These are phyloP conservation scores for Penicillium sp. DNA, from an alignment of 2,329 filamentous ascomycete species.

Conservation along the genomic window DNA sequence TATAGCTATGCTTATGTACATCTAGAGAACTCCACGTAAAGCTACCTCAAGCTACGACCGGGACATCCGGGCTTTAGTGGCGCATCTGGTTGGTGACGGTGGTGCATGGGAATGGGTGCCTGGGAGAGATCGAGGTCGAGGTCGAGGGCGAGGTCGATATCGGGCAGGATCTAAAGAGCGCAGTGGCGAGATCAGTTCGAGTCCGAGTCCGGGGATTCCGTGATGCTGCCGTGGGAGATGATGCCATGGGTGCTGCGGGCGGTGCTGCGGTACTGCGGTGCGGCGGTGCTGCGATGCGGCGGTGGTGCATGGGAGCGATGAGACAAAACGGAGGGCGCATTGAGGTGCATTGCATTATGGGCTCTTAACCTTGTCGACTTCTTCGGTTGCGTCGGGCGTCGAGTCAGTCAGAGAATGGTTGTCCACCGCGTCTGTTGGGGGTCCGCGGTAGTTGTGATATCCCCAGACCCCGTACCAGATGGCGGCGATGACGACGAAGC, in stretches of 20 bases:
- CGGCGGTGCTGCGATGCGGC: background rate
- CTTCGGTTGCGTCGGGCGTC: slow-evolving; percentile 12
- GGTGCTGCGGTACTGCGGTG: background rate
- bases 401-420: slow-evolving; percentile 11
- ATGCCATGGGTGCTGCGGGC: background rate
- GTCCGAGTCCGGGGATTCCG: background rate
- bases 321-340: background rate
- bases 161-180: background rate
- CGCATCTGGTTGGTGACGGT: background rate
- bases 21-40: slow-evolving; percentile 3
- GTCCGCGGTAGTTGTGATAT: slow-evolving; percentile 58
- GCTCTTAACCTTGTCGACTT: slow-evolving; percentile 14
- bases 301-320: slow-evolving; percentile 2
- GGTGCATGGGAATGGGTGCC: slow-evolving; percentile 2
- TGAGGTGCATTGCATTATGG: slow-evolving; percentile 3
- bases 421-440: slow-evolving; percentile 32
- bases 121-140: background rate
- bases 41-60: slow-evolving; percentile 3
- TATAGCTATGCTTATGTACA: slow-evolving; percentile 6
- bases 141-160: background rate
- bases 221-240: slow-evolving; percentile 1
- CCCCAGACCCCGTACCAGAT: slow-evolving; percentile 74
- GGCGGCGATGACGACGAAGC: slow-evolving; percentile 63
- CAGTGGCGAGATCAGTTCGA: background rate
- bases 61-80: background rate